Conservation (phyloP, 371 early-diverging fungal species). For the Parasitella parasitica region DNA sequence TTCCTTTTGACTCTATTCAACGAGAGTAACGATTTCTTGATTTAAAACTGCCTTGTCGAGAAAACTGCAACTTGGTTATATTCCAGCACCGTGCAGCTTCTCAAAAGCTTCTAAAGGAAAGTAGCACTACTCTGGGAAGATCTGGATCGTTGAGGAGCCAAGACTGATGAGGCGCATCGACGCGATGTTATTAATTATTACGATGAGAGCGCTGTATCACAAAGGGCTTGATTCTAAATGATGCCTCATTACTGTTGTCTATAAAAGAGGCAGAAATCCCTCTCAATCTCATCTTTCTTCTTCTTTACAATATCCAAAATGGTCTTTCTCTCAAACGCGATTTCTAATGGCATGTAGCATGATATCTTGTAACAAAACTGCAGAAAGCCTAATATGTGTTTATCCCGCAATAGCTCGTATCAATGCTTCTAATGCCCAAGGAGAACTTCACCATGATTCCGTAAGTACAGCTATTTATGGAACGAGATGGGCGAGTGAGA, state of each 20-base stretch:
- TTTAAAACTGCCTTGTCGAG: no score
- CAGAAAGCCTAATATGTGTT: background rate
- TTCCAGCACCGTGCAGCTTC: no score
- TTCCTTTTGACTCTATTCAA: background rate
- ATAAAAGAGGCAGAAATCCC: background rate
- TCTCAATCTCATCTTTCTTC: background rate
- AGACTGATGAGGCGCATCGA: background rate
- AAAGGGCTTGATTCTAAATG: background rate
- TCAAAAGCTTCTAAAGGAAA: no score
- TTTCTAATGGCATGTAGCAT: constrained; percentile 28
- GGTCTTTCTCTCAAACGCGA: constrained; percentile 34
- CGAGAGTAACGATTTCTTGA: no score
- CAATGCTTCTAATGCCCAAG: constrained; percentile 16
- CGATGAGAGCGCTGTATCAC: constrained; percentile 15
- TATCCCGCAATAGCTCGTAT: constrained; percentile 24
- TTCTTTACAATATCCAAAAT: constrained; percentile 3
- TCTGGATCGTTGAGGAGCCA: background rate
- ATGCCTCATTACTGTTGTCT: background rate
- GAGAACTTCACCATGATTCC: constrained; percentile 18
- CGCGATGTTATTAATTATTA: background rate
- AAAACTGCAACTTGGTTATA: no score
- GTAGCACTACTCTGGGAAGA: no score
- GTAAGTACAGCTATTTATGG: constrained; percentile 41
- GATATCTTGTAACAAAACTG: background rate
- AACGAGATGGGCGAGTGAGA: constrained; percentile 42